Evolutionary conservation across 129 eudicot species (phyloP), one percentile per base, ranked within the genome.

Genomic region (Lonicera japonica): DNA sequence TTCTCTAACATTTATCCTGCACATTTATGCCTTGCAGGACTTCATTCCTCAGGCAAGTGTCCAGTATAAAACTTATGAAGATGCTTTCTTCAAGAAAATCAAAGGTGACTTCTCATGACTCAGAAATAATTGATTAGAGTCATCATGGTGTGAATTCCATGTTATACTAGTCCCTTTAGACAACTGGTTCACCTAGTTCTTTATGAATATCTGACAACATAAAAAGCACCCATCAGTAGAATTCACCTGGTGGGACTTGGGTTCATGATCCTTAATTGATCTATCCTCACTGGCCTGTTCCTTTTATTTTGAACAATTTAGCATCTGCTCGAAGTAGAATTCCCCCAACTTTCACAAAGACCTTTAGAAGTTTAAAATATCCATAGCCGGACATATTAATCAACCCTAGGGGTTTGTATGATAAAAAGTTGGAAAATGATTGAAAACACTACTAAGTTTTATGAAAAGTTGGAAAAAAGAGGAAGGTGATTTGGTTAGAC

Each of bases 51-150:
- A 83, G 59, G 61, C 77, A 45, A 74, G 73, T 67, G 7, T 72
- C 56, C 82, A 68, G 16, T 90, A 77, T 68, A 68, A 58, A 68
- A 70, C 64, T 54, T 84, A 86, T 21, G 97, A 90, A 78, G 90
- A 84, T 61, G 82, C 86, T 38, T 86, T 77, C 65, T 65, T 90
- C 71, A 69, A 40, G 46, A 81, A 73, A 60, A 72, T 82, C 57
- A 90, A 84, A 82, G 95, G 97, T 90, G 67, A 60, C 20, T 47
- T 39, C 39, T 61, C 19, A 17, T 23, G 36, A 65, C 11, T 17
- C 17, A 59, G 47, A 58, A 16, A 17, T 16, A 39, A 0, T 48
- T 4, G 5, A 9, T 25, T 23, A 0, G 14, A 6, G 51, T 60
- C 40, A 19, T 22, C 65, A 21, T 50, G 8, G 10, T 41, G 22